Evolutionary conservation across 805 yeast species (phyloP).

Genomic region (Candida xyloterini): DNA sequence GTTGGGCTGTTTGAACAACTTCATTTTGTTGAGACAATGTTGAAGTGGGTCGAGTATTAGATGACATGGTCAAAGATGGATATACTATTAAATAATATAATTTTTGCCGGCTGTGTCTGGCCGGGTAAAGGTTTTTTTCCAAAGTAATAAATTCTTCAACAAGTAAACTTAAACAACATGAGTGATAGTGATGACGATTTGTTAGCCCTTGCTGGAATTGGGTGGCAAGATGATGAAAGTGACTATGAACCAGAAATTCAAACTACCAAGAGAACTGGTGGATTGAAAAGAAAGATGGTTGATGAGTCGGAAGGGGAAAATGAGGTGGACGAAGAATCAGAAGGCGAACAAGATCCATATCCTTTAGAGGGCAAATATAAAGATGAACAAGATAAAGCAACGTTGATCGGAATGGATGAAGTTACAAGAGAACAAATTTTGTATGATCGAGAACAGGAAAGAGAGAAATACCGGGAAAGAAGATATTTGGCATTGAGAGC

Average conservation of each 20-base stretch:
- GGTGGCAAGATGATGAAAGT: constrained; percentile 38
- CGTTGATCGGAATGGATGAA: constrained; percentile 75
- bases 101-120: constrained; percentile 3
- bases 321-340: constrained; percentile 33
- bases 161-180: constrained; percentile 38
- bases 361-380: constrained; percentile 91
- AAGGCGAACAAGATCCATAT: constrained; percentile 65
- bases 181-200: constrained; percentile 93
- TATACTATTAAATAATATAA: neutral
- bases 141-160: neutral
- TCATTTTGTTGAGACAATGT: neutral
- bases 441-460: constrained; percentile 88
- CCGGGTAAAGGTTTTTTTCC: constrained; percentile 7
- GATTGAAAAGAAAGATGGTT: constrained; percentile 23
- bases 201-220: constrained; percentile 89
- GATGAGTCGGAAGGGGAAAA: constrained; percentile 33
- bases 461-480: constrained; percentile 85
- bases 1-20: neutral
- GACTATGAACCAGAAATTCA: constrained; percentile 37
- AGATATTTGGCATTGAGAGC: constrained; percentile 81
- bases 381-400: constrained; percentile 71
- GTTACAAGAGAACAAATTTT: constrained; percentile 87
- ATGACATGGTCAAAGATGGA: neutral
- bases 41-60: constrained; percentile 1
- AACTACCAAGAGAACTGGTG: constrained; percentile 25